phyloP scores from a whole-genome alignment of 495 filamentous ascomycete species.

The Hypoxylon rickii region DNA sequence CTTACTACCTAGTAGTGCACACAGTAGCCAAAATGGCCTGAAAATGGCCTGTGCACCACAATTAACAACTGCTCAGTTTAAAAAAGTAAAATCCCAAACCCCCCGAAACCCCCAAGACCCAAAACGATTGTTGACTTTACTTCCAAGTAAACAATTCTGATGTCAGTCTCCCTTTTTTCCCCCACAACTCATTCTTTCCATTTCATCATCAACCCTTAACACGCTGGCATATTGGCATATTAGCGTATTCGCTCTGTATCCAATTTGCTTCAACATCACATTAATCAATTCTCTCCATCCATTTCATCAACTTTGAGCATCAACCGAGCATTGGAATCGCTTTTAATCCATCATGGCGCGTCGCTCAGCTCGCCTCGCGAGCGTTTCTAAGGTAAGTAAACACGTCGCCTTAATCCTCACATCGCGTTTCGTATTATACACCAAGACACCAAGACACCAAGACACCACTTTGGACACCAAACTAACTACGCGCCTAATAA shows the following conservation, averaged over 20 bases:
- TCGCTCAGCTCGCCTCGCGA: constrained; percentile 55
- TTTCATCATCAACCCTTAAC: constrained; percentile 22
- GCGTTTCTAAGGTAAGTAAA: constrained; percentile 46
- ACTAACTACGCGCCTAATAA: not conserved
- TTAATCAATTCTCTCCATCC: not conserved
- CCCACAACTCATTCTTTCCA: constrained; percentile 19
- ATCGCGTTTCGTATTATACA: constrained; percentile 1
- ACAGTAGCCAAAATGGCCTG: too few relatives aligned
- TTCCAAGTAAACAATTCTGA: constrained; percentile 29
- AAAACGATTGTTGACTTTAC: constrained; percentile 28
- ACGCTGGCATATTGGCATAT: constrained; percentile 23
- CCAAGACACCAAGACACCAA: too few relatives aligned
- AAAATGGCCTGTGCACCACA: too few relatives aligned
- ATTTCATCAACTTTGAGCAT: not conserved
- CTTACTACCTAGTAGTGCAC: too few relatives aligned
- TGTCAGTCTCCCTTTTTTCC: constrained; percentile 19
- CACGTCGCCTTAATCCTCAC: constrained; percentile 17
- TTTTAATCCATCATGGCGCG: constrained; percentile 34
- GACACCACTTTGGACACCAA: not conserved
- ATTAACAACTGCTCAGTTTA: too few relatives aligned
- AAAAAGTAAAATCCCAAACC: too few relatives aligned
- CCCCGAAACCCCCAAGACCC: not conserved
- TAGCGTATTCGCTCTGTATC: constrained; percentile 21
- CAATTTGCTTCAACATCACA: constrained; percentile 3
- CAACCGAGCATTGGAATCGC: constrained; percentile 1